phyloP scores from a whole-genome alignment of 306 rosid species.

The Casuarina equisetifolia region DNA sequence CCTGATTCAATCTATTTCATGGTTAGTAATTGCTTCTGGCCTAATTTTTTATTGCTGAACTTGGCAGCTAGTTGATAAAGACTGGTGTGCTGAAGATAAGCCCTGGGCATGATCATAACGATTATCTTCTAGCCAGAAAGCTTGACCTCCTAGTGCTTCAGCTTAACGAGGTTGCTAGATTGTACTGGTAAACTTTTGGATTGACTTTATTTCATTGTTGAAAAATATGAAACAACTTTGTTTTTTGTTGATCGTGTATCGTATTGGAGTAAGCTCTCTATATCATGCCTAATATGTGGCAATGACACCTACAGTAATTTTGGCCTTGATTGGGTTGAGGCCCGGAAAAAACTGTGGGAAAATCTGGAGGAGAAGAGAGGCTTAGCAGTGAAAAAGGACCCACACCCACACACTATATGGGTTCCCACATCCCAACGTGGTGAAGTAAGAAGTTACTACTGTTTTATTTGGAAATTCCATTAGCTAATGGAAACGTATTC shows the following conservation, averaged over 20 bases:
- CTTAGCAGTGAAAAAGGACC: conserved; percentile 81
- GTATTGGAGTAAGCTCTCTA: not conserved
- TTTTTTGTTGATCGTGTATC: no score
- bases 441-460: conserved; percentile 55
- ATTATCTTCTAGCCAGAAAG: conserved; percentile 87
- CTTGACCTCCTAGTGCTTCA: conserved; percentile 95
- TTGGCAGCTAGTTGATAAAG: conserved; percentile 79
- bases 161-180: conserved; percentile 82
- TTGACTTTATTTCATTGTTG: conserved; percentile 21
- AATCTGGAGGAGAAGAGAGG: conserved; percentile 83
- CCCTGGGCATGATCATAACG: conserved; percentile 98
- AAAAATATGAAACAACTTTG: not conserved
- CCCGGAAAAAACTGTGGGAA: conserved; percentile 84
- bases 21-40: conserved; percentile 1
- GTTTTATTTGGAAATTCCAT: conserved; percentile 20
- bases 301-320: conserved; percentile 38
- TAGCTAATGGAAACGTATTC: conserved; percentile 4
- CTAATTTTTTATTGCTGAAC: conserved; percentile 14
- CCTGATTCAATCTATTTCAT: not conserved
- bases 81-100: conserved; percentile 95
- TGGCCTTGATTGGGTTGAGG: conserved; percentile 97
- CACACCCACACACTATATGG: conserved; percentile 82
- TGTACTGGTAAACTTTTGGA: conserved; percentile 61
- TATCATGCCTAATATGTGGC: conserved; percentile 31
- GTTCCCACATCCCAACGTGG: conserved; percentile 99